Conservation (phyloP, 306 rosid genomes). For the Begonia masoniana region DNA sequence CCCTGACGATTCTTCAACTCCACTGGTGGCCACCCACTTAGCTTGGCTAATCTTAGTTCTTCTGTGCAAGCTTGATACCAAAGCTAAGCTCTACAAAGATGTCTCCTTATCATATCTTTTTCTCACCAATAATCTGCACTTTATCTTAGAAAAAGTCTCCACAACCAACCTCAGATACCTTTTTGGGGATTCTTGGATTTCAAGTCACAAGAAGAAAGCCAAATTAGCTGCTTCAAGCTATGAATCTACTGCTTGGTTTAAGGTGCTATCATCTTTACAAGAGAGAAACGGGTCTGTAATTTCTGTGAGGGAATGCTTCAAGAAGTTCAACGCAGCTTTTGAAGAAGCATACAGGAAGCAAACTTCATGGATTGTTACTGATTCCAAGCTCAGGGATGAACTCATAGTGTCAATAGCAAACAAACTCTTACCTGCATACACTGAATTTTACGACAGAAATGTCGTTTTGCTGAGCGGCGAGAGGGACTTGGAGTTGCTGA, state of each 20-base stretch:
- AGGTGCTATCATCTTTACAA: constrained; percentile 25
- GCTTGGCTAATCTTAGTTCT: constrained; percentile 43
- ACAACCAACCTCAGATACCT: constrained; percentile 18
- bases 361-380: constrained; percentile 29
- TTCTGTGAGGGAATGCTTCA: constrained; percentile 19
- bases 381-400: constrained; percentile 26
- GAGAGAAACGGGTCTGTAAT: constrained; percentile 3
- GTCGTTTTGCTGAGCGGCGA: constrained; percentile 8
- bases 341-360: constrained; percentile 36
- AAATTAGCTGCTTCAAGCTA: constrained; percentile 22
- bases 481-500: constrained; percentile 13
- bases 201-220: constrained; percentile 23
- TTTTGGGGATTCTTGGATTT: constrained; percentile 29
- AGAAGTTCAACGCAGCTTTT: constrained; percentile 24
- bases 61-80: constrained; percentile 35
- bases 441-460: constrained; percentile 18
- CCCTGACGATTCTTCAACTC: constrained; percentile 11
- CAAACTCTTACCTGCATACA: constrained; percentile 25
- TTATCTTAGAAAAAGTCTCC: constrained; percentile 28
- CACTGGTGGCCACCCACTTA: constrained; percentile 18
- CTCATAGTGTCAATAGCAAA: constrained; percentile 29
- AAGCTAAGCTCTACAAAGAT: constrained; percentile 34
- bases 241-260: constrained; percentile 34
- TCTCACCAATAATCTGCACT: constrained; percentile 34
- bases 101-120: constrained; percentile 33